These are phyloP conservation scores for Ophiostoma piceae DNA, from an alignment of 2,329 filamentous ascomycete genomes.

Conservation along the genomic window DNA sequence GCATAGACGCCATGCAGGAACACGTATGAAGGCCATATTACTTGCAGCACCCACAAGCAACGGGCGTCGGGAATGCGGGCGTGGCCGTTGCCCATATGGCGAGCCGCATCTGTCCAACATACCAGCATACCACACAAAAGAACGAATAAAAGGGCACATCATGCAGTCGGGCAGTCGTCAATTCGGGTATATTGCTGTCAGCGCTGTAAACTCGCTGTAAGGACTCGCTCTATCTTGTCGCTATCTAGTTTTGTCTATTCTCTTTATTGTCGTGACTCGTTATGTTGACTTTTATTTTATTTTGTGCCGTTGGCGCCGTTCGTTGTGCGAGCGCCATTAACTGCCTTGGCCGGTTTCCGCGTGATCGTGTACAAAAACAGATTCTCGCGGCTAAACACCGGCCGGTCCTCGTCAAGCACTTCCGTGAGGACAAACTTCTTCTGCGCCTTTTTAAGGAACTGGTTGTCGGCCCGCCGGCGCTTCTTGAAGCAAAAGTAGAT, in stretches of 20 bases:
- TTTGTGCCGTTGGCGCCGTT: background rate
- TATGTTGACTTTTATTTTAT: background rate
- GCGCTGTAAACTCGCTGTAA: background rate
- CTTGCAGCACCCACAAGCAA: background rate
- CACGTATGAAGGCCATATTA: background rate
- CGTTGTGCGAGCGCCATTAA: background rate
- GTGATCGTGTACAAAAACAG: constrained; percentile 58
- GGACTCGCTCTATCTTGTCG: background rate
- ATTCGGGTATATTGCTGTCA: constrained; percentile 9
- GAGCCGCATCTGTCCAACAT: background rate
- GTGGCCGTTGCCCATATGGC: background rate
- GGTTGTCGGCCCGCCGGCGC: constrained; percentile 71
- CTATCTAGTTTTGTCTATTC: background rate
- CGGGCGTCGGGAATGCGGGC: constrained; percentile 11
- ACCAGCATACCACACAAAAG: background rate
- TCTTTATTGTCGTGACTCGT: background rate
- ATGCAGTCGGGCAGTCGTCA: background rate
- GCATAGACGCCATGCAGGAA: constrained; percentile 3
- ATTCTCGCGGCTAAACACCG: constrained; percentile 51
- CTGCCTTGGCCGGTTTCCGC: constrained; percentile 32
- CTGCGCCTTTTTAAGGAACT: constrained; percentile 66
- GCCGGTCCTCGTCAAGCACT: constrained; percentile 55
- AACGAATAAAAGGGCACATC: background rate
- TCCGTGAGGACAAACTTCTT: constrained; percentile 62
- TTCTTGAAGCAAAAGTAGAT: constrained; percentile 93